Percentiles rank a stretch among this genome's conserved stretches.
These are phyloP conservation scores for Pestalotiopsis sp. DNA, from an alignment of 2,329 filamentous ascomycete genomes.

Conservation along the genomic window DNA sequence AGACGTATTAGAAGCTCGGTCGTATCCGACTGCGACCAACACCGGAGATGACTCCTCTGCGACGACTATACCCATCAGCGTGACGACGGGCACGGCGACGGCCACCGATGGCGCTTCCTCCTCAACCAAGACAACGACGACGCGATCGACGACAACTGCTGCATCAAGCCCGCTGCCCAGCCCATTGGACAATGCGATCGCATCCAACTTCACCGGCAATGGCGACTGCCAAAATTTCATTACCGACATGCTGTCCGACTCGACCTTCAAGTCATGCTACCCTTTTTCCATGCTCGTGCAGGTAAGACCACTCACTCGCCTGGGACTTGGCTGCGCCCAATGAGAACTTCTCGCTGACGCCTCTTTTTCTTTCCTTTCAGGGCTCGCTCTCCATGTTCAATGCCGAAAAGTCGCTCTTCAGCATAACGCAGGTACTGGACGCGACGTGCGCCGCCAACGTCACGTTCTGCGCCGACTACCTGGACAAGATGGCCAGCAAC, in stretches of 20 bases:
- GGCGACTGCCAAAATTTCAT: conserved; percentile 69
- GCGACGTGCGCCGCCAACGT: conserved; percentile 73
- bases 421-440: conserved; percentile 78
- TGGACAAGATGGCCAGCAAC: conserved; percentile 66
- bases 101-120: not conserved
- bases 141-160: conserved; percentile 29
- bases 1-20: conserved; percentile 5
- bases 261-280: conserved; percentile 73
- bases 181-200: conserved; percentile 68
- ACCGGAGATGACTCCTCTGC: conserved; percentile 21
- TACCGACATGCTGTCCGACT: conserved; percentile 64
- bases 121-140: conserved; percentile 20
- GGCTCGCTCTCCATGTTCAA: conserved; percentile 86
- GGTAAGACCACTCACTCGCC: conserved; percentile 46
- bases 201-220: conserved; percentile 62
- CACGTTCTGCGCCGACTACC: conserved; percentile 64
- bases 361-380: conserved; percentile 43
- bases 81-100: conserved; percentile 33
- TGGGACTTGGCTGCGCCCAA: not conserved
- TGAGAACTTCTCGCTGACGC: too few species aligned
- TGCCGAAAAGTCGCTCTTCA: conserved; percentile 69
- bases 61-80: conserved; percentile 36
- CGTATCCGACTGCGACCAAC: not conserved
- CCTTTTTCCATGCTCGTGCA: conserved; percentile 84
- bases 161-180: conserved; percentile 54